Percentiles rank a stretch among this genome's conserved stretches.
Evolutionary conservation across 148 eudicot genomes (phyloP).

Genomic region (Amaranthus hypochondriacus): DNA sequence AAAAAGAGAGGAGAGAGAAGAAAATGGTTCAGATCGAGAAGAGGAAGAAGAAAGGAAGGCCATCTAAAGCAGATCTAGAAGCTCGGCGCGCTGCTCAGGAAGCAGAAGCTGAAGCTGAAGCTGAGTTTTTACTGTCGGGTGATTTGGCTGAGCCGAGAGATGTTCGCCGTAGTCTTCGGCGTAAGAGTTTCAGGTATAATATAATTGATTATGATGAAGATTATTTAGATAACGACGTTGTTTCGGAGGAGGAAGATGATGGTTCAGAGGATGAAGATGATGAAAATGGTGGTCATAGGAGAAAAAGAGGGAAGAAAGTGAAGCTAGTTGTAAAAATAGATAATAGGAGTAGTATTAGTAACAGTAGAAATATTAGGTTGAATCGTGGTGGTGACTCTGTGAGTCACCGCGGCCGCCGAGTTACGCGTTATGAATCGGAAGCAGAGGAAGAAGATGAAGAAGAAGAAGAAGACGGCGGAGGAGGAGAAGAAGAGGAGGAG

Average conservation of each 20-base stretch:
- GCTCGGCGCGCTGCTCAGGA: constrained; percentile 28
- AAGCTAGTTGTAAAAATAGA: constrained; percentile 34
- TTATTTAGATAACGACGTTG: constrained; percentile 48
- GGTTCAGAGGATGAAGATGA: constrained; percentile 6
- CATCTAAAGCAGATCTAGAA: constrained; percentile 70
- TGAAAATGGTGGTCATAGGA: constrained; percentile 18
- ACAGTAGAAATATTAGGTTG: not conserved
- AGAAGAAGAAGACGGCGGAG: constrained; percentile 34
- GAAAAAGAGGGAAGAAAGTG: constrained; percentile 37
- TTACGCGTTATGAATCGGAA: constrained; percentile 30
- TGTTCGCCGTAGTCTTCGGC: constrained; percentile 37
- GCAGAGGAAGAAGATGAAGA: constrained; percentile 21
- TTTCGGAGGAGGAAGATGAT: constrained; percentile 18
- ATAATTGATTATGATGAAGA: constrained; percentile 61
- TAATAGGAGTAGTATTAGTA: not conserved
- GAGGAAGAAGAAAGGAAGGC: constrained; percentile 80
- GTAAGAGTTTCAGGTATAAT: constrained; percentile 50
- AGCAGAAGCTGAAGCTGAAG: constrained; percentile 15
- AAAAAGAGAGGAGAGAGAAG: constrained; percentile 16
- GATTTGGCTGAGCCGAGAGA: constrained; percentile 22
- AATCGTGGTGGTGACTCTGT: constrained; percentile 10
- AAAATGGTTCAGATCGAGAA: constrained; percentile 71
- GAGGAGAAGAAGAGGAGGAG: constrained; percentile 34
- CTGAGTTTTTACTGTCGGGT: constrained; percentile 12
- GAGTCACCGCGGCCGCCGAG: constrained; percentile 31